These are phyloP conservation scores for Plasmodium gallinaceum DNA, from an alignment of 169 alveolate genomes.

Conservation along the genomic window DNA sequence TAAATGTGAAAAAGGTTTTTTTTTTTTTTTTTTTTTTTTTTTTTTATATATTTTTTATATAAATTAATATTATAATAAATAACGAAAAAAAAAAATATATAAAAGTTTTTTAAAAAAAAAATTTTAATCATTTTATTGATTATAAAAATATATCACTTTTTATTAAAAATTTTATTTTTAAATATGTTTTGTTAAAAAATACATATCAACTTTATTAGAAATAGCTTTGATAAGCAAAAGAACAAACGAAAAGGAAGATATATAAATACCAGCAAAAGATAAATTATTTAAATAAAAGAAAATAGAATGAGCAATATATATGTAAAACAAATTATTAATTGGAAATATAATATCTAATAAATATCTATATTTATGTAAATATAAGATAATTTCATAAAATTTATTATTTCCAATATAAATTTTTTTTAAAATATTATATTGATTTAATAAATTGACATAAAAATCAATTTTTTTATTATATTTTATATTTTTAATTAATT, in stretches of 20 bases:
- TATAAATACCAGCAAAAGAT: conserved; percentile 75
- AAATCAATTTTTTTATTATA: conserved; percentile 54
- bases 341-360: conserved; percentile 64
- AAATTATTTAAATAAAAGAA: conserved; percentile 51
- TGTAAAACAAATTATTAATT: conserved; percentile 55
- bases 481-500: conserved; percentile 37
- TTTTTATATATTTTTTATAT: too few species aligned
- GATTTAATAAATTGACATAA: conserved; percentile 68
- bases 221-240: conserved; percentile 32
- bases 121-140: too few species aligned
- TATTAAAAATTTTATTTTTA: background rate
- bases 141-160: background rate
- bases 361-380: conserved; percentile 66
- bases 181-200: conserved; percentile 19
- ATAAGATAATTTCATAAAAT: conserved; percentile 46
- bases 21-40: too few species aligned
- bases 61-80: too few species aligned
- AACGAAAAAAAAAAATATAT: too few species aligned
- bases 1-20: background rate
- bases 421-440: conserved; percentile 51
- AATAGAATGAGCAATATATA: conserved; percentile 75
- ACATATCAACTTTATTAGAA: conserved; percentile 66
- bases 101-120: too few species aligned
- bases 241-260: conserved; percentile 59
- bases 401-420: conserved; percentile 68